Evolutionary conservation across 768 basidiomycete genomes (phyloP).

Genomic region (Pholiota molesta): DNA sequence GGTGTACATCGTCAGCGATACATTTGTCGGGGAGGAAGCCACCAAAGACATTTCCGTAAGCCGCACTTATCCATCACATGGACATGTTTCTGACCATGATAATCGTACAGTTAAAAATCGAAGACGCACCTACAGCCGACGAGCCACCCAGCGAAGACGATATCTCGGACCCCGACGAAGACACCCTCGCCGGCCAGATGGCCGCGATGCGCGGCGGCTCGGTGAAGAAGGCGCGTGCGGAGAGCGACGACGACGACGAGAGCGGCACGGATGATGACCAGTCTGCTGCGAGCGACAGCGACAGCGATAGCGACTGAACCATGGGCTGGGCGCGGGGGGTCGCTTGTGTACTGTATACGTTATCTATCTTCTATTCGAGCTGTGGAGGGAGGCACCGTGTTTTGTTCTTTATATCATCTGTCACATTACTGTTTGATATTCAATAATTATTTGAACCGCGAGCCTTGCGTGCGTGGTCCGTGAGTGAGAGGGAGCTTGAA

Average conservation of each 20-base stretch:
- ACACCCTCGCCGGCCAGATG: slow-evolving; percentile 96
- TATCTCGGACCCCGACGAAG: slow-evolving; percentile 98
- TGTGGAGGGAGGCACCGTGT: background rate
- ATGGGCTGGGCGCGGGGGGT: background rate
- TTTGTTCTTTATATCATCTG: background rate
- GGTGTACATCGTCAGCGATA: slow-evolving; percentile 84
- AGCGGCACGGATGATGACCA: slow-evolving; percentile 50
- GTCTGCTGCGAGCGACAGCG: slow-evolving; percentile 57
- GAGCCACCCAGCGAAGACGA: slow-evolving; percentile 80
- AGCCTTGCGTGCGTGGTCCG: background rate
- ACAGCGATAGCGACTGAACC: slow-evolving; percentile 35
- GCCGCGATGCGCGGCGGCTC: slow-evolving; percentile 89
- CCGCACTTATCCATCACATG: background rate
- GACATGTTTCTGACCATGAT: slow-evolving; percentile 11
- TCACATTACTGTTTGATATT: background rate
- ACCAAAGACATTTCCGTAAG: slow-evolving; percentile 72
- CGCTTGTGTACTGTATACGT: slow-evolving; percentile 1
- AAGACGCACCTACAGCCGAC: slow-evolving; percentile 64
- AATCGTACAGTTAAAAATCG: slow-evolving; percentile 73
- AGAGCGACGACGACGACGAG: slow-evolving; percentile 58
- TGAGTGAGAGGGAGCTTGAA: too few species aligned
- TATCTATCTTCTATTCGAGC: background rate
- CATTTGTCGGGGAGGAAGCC: slow-evolving; percentile 82
- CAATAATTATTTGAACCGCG: background rate
- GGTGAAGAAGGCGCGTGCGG: slow-evolving; percentile 72